Evolutionary conservation across 75 land plant species (phyloP).

Genomic region (Sequoia sempervirens): DNA sequence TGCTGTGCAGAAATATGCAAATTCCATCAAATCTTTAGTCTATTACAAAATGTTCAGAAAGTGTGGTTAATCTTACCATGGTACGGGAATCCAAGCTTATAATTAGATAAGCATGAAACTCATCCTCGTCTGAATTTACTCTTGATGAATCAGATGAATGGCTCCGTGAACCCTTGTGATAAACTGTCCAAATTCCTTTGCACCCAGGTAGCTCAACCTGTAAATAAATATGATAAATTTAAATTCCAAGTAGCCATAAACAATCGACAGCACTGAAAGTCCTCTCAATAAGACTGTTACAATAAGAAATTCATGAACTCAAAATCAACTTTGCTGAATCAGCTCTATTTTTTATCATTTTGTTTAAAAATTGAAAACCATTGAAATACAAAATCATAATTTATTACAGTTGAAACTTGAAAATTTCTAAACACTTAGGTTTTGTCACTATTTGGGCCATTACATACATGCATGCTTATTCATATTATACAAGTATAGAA

Average conservation of each 20-base stretch:
- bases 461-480: too few relatives aligned
- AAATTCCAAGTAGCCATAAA: conserved; percentile 1
- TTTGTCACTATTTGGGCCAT: too few relatives aligned
- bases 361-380: not conserved
- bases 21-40: not conserved
- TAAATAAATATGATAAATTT: not conserved
- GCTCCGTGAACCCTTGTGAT: conserved; percentile 67
- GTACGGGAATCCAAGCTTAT: conserved; percentile 87
- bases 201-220: conserved; percentile 95
- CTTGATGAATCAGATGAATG: conserved; percentile 47
- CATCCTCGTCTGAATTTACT: conserved; percentile 54
- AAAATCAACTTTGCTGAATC: not conserved
- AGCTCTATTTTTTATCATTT: not conserved
- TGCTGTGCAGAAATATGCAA: not conserved
- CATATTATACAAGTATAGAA: too few relatives aligned
- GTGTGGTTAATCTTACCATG: conserved; percentile 42
- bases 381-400: not conserved
- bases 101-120: conserved; percentile 95
- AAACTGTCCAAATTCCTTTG: conserved; percentile 97
- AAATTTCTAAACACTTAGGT: too few relatives aligned
- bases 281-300: not conserved
- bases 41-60: not conserved
- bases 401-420: not conserved
- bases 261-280: not conserved
- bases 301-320: not conserved